Base-by-base conservation (phyloP, 495 filamentous ascomycete genomes). In the Xylaria telfairii region DNA sequence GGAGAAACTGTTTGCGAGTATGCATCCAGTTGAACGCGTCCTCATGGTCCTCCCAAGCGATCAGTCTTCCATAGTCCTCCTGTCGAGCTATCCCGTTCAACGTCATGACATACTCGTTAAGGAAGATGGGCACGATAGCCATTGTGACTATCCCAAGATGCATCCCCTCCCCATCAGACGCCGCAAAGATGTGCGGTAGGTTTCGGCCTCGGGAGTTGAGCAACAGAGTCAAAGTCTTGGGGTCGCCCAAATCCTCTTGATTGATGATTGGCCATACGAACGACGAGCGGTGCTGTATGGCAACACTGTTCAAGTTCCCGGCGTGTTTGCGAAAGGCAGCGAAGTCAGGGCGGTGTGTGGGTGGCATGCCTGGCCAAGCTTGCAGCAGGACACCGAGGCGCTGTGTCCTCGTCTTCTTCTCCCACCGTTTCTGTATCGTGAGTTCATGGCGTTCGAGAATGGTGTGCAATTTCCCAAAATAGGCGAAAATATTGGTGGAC, bases 181-280 rank as follows among this genome's bases (percentile, higher is more conserved):
- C 72, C 0, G 81, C 80, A 72, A 89, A 89, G 4, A 71, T 41
- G 54, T 75, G 75, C 0, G 87, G 86, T 0, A 68, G 71, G 71
- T 87, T 65, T 4, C 86, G 82, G 17, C 76, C 83, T 2, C 88
- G 78, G 0, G 85, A 61, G 39, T 87, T 84, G 1, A 91, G 72
- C 5, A 90, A 77, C 24, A 90, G 72, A 0, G 81, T 77, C 10
- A 90, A 65, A 0, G 76, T 66, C 54, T 80, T 83, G 0, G 81
- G 77, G 24, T 82, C 78, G 13, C 62, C 61, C 6, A 90, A 75
- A 73, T 90, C 87, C 67, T 90, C 87, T 37, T 85, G 80, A 69
- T 91, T 91, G 75, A 90, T 85, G 62, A 83, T 80, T 0, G 88
- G 89, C 80, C 83, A 87, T 42, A 87, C 65, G 44, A 78, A 88